Conservation (phyloP, 108 stramenopile species). For the Aureococcus anophagefferens region DNA sequence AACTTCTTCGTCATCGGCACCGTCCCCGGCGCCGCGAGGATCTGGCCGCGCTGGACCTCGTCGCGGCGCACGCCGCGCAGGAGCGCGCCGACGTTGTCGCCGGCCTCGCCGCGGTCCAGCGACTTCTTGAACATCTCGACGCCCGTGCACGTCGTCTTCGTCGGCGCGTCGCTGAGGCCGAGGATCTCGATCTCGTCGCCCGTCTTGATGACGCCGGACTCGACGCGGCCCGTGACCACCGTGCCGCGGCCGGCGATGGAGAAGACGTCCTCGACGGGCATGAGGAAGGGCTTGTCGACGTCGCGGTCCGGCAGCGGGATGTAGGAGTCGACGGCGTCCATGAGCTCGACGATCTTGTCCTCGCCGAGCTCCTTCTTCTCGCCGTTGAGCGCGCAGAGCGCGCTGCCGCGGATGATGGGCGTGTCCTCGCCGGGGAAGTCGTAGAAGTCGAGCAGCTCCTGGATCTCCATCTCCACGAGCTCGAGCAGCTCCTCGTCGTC, state of each 20-base stretch:
- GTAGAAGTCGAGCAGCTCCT: constrained; percentile 92
- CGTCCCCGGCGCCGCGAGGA: constrained; percentile 77
- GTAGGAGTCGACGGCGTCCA: constrained; percentile 78
- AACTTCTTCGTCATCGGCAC: constrained; percentile 70
- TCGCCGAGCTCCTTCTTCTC: constrained; percentile 69
- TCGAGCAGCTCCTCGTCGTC: constrained; percentile 97
- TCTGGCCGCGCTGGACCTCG: constrained; percentile 88
- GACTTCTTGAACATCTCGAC: constrained; percentile 99
- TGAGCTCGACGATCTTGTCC: constrained; percentile 78
- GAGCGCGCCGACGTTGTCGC: constrained; percentile 95
- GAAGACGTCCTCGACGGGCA: constrained; percentile 98
- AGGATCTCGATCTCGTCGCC: constrained; percentile 91
- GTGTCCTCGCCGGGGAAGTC: constrained; percentile 92
- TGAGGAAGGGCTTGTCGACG: constrained; percentile 96
- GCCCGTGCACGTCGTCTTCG: constrained; percentile 88
- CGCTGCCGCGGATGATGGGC: constrained; percentile 90
- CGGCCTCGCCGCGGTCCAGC: constrained; percentile 89
- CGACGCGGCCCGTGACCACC: constrained; percentile 95
- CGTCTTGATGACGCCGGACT: constrained; percentile 83
- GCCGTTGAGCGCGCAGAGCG: constrained; percentile 91
- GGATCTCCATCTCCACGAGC: constrained; percentile 99
- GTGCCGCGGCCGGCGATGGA: constrained; percentile 98
- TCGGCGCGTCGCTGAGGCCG: constrained; percentile 53
- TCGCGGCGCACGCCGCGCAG: constrained; percentile 92
- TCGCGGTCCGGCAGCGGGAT: constrained; percentile 85